Evolutionary conservation across 495 filamentous ascomycete species (phyloP).

Genomic region (Penicillium odoratum): DNA sequence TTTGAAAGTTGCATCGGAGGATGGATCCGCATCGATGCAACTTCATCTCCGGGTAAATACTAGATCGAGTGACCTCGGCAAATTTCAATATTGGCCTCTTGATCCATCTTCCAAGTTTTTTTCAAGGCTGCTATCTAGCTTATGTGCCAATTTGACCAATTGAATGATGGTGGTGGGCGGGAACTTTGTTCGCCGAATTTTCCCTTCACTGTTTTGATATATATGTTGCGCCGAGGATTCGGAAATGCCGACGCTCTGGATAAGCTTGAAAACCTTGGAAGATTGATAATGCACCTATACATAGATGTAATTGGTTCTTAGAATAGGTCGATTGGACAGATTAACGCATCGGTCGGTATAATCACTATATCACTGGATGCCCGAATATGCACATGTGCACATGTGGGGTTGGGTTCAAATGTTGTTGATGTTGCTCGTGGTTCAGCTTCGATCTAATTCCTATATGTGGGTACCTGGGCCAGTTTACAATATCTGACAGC

Average conservation of each 20-base stretch:
- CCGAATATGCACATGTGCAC: not conserved
- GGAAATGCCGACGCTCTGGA: constrained; percentile 5
- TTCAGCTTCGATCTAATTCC: not conserved
- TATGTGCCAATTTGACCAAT: not conserved
- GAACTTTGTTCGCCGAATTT: not conserved
- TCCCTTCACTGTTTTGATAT: not conserved
- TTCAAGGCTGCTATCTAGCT: not conserved
- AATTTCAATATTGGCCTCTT: too few species aligned
- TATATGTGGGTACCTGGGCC: not conserved
- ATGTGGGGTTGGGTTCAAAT: not conserved
- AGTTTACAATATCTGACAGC: not conserved
- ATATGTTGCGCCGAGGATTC: constrained; percentile 1
- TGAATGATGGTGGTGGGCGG: not conserved
- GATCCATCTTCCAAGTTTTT: too few species aligned
- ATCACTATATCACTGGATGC: not conserved
- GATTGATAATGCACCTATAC: too few species aligned
- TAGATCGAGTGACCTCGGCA: not conserved
- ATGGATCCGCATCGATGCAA: not conserved
- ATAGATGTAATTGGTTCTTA: not conserved
- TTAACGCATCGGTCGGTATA: not conserved
- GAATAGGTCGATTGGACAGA: not conserved
- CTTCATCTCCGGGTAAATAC: not conserved
- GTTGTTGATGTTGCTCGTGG: not conserved
- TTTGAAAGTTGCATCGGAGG: not conserved
- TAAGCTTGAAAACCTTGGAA: not conserved